Conservation (phyloP, 805 yeast genomes). For the Candida koratica region DNA sequence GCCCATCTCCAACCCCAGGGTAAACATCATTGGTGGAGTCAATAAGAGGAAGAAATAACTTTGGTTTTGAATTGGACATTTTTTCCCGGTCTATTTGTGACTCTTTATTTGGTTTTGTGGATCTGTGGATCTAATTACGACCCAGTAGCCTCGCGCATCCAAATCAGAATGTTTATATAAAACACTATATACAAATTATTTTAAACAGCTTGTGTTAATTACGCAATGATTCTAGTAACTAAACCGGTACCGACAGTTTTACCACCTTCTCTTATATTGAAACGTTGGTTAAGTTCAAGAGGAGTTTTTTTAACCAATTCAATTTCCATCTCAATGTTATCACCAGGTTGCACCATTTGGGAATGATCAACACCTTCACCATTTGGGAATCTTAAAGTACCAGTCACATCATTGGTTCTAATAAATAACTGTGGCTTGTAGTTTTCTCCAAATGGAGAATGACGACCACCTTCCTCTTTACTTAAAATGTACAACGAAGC, state of each 20-base stretch:
- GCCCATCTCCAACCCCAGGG: constrained; percentile 20
- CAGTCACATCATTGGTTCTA: constrained; percentile 95
- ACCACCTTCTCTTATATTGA: constrained; percentile 99
- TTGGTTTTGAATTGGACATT: constrained; percentile 1
- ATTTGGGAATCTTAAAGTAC: constrained; percentile 83
- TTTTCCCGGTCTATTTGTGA: constrained; percentile 11
- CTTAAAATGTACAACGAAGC: constrained; percentile 90
- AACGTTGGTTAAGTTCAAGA: constrained; percentile 93
- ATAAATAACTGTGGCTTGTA: constrained; percentile 97
- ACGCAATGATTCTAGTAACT: constrained; percentile 85
- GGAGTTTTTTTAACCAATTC: constrained; percentile 89
- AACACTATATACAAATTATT: constrained; percentile 5
- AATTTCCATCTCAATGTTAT: constrained; percentile 94
- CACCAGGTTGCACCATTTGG: constrained; percentile 95
- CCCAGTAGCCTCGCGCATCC: too few species aligned
- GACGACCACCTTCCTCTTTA: constrained; percentile 99
- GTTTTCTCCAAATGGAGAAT: constrained; percentile 93
- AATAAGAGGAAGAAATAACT: constrained; percentile 27
- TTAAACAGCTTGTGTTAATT: constrained; percentile 15
- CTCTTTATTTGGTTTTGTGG: neutral
- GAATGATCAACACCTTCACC: constrained; percentile 71
- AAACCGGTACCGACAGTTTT: constrained; percentile 98
- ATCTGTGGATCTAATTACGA: neutral
- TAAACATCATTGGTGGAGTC: constrained; percentile 26
- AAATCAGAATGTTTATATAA: neutral